Conservation (phyloP, 208 protist species). For the Spongospora subterranea region DNA sequence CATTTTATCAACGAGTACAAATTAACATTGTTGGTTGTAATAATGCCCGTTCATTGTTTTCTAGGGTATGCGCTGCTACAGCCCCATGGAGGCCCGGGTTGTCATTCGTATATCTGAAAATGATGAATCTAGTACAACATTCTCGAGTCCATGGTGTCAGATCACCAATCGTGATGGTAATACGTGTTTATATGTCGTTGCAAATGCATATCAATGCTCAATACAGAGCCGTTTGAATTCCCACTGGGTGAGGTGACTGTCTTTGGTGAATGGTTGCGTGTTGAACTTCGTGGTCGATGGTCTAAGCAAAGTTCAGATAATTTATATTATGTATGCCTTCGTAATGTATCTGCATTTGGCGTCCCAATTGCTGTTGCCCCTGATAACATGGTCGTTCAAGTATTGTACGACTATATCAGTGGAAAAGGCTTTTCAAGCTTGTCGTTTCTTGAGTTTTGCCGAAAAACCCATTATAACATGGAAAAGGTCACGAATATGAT, state of each 20-base stretch:
- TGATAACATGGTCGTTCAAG: background rate
- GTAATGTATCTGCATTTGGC: background rate
- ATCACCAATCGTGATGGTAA: background rate
- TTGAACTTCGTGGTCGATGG: background rate
- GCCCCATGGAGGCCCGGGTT: background rate
- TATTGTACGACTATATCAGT: background rate
- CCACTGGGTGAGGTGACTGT: background rate
- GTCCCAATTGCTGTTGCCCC: background rate
- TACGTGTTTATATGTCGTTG: background rate
- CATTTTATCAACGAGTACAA: background rate
- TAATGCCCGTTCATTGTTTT: background rate
- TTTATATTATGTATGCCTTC: background rate
- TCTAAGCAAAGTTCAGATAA: background rate
- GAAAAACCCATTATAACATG: too few species aligned
- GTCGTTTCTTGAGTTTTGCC: background rate
- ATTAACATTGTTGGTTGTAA: background rate
- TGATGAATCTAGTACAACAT: background rate
- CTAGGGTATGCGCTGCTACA: background rate
- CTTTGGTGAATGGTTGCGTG: background rate
- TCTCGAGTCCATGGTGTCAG: background rate
- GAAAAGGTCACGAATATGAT: too few species aligned
- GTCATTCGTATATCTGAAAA: background rate
- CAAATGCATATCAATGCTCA: background rate
- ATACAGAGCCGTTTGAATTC: background rate
- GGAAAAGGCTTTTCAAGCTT: too few species aligned